Base-by-base conservation (phyloP, 176 grass and related monocot genomes). In the Elaeis guineensis region DNA sequence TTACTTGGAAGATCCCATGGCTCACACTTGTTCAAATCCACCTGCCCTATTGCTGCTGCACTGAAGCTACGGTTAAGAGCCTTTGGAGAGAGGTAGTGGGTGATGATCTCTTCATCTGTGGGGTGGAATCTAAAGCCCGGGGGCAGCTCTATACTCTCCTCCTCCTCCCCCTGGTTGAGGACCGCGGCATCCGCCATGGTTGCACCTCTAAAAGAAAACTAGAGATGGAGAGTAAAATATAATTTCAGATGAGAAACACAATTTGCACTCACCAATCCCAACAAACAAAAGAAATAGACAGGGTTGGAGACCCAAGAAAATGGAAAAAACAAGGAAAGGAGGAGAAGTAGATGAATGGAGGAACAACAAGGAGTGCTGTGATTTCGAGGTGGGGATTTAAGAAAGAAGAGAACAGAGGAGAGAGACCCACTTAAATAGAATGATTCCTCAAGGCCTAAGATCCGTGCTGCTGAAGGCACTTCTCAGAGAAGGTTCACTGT, bases 91-190 rank as follows among this genome's bases (percentile, higher is more conserved):
- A 98, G 84, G 82, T 98, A 98, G 81, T 91, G 70, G 50, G 88
- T 69, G 28, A 89, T 74, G 82, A 98, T 89, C 87, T 98, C 94
- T 53, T 98, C 94, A 70, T 98, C 94, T 4, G 81, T 83, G 32
- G 93, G 94, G 73, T 98, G 94, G 79, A 98, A 98, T 24, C 94
- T 72, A 76, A 98, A 98, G 1, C 94, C 94, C 6, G 94, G 94
- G 16, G 94, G 88, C 70, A 98, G 70, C 18, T 86, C 85, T 49
- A 86, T 76, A 64, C 62, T 15, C 5, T 76, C 78, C 52, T 81
- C 75, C 62, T 76, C 78, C 52, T 81, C 75, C 62, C 55, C 80
- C 65, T 82, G 74, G 72, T 74, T 78, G 12, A 44, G 35, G 35
- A 44, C 35, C 11, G 35, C 2, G 35, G 35, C 35, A 44, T 44